Evolutionary conservation across 441 rosid genomes (phyloP), one percentile per base, ranked within the genome.

Genomic region (Populus hybrid): DNA sequence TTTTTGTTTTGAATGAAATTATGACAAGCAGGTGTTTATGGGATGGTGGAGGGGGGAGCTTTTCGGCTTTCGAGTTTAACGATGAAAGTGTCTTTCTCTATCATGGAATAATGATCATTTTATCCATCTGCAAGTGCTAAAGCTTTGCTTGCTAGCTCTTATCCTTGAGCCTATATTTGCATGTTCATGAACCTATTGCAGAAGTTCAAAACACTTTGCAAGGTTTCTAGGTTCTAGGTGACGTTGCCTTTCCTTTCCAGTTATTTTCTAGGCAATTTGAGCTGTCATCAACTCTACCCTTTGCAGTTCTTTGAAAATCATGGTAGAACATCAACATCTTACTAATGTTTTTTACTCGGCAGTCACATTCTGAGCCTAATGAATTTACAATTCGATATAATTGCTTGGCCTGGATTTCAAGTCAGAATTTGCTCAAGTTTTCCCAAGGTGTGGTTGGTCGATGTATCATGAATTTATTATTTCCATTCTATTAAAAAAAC

Each of bases 11-110:
- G 75, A 73, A 76, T 66, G 85, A 72, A 78, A 72, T 61, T 75
- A 76, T 73, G 86, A 76, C 76, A 42, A 50, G 3, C 23, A 23
- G 24, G 72, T 64, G 76, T 64, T 64, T 50, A 30, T 59, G 66
- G 32, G 75, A 75, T 61, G 83, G 81, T 81, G 85, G 86, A 53
- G 67, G 63, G 74, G 70, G 74, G 24, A 80, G 78, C 85, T 82
- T 81, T 84, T 74, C 66, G 77, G 74, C 89, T 87, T 85, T 87
- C 80, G 87, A 78, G 88, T 80, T 80, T 86, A 84, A 88, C 90
- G 89, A 88, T 85, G 89, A 79, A 84, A 85, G 86, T 90, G 91
- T 83, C 87, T 88, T 84, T 85, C 90, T 75, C 85, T 84, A 80
- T 88, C 93, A 79, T 75, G 83, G 72, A 71, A 79, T 82, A 76